Base-by-base conservation (phyloP, 2,329 filamentous ascomycete species). In the Alternaria rosae region DNA sequence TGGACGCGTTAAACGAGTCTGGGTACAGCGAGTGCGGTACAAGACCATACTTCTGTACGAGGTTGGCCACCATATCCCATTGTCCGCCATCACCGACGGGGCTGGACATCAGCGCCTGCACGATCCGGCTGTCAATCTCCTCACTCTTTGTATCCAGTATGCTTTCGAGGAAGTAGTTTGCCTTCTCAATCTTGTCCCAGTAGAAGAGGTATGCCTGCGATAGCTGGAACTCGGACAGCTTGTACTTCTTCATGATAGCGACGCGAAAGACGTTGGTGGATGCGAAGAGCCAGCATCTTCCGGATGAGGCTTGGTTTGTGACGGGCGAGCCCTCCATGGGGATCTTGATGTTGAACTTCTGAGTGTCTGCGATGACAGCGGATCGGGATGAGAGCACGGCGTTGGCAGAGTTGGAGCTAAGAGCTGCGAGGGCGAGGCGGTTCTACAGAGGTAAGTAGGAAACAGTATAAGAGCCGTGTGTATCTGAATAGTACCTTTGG, bases 111-210 rank as follows among this genome's bases (percentile, higher is more conserved):
- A 97, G 80, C 5, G 85, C 86, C 76, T 93, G 90, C 4, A 97
- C 85, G 5, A 96, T 80, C 10, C 93, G 83, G 21, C 89, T 86
- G 67, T 94, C 91, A 2, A 96, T 84, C 32, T 90, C 88, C 70
- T 93, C 85, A 54, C 83, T 82, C 0, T 87, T 85, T 0, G 93
- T 96, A 65, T 92, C 88, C 57, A 97, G 86, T 63, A 94, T 87
- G 72, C 92, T 91, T 80, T 96, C 92, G 17, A 97, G 85, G 81
- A 96, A 97, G 83, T 87, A 97, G 79, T 97, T 97, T 9, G 91
- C 86, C 80, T 97, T 97, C 79, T 97, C 93, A 20, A 97, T 87
- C 82, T 97, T 97, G 79, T 97, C 93, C 90, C 91, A 96, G 85
- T 93, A 97, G 82, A 94, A 97, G 5, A 97, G 85, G 73, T 96